These are phyloP conservation scores for Gracilariopsis chorda DNA, from an alignment of 23 red algal species.

Conservation along the genomic window DNA sequence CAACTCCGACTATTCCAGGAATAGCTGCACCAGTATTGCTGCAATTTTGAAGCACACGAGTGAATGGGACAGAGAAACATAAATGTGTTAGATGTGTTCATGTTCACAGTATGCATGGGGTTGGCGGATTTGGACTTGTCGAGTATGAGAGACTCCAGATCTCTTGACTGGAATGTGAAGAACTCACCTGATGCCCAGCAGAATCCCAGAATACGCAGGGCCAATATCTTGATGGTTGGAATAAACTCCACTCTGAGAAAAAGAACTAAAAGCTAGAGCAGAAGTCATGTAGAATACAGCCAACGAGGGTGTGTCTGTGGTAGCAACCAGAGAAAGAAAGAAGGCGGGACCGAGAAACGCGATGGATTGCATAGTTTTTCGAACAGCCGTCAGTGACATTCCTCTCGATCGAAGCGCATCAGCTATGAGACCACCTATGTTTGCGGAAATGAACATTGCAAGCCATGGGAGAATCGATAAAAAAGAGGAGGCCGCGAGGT, in stretches of 20 bases:
- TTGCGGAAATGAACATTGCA: constrained; percentile 93
- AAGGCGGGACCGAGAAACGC: constrained; percentile 94
- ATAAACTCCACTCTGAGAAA: constrained; percentile 95
- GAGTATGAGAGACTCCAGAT: too few species aligned
- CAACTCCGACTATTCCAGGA: constrained; percentile 96
- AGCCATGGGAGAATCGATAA: constrained; percentile 95
- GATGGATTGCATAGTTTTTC: constrained; percentile 97
- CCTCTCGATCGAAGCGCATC: constrained; percentile 65
- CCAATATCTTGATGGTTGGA: constrained; percentile 94
- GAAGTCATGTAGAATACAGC: constrained; percentile 86
- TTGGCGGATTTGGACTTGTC: too few species aligned
- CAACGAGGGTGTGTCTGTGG: constrained; percentile 43
- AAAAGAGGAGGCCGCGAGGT: constrained; percentile 86
- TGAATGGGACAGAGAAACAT: neutral
- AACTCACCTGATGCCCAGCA: constrained; percentile 86
- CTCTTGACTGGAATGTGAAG: too few species aligned
- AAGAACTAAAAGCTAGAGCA: constrained; percentile 84
- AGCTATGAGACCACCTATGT: constrained; percentile 84
- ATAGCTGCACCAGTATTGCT: constrained; percentile 93
- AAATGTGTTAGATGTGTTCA: too few species aligned
- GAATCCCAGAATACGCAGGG: constrained; percentile 80
- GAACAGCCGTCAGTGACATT: constrained; percentile 75
- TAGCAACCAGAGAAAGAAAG: constrained; percentile 83
- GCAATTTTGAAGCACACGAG: neutral
- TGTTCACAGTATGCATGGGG: too few species aligned